Conservation (phyloP, 495 filamentous ascomycete genomes). For the Tetracladium setigerum region DNA sequence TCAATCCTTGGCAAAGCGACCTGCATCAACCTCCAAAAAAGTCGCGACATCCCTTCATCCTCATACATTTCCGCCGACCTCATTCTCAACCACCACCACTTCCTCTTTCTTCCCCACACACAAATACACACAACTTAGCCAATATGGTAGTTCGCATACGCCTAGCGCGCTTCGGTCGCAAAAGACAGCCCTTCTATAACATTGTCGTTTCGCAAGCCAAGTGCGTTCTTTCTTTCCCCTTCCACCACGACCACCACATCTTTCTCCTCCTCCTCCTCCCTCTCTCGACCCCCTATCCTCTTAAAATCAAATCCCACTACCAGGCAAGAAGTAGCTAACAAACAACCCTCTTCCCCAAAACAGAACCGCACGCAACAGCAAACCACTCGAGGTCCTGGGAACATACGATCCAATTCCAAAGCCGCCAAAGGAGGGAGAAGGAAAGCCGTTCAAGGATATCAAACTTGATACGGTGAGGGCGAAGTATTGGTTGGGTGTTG, state of each 20-base stretch:
- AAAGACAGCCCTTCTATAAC: constrained; percentile 85
- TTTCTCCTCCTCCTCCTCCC: background rate
- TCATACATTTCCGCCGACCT: background rate
- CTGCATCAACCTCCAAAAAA: constrained; percentile 5
- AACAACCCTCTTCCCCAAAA: background rate
- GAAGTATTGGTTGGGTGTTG: constrained; percentile 94
- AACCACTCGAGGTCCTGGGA: constrained; percentile 87
- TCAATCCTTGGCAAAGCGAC: background rate
- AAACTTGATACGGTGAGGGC: constrained; percentile 73
- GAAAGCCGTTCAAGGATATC: constrained; percentile 77
- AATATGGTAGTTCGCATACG: constrained; percentile 89
- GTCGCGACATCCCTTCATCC: background rate
- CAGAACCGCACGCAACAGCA: constrained; percentile 72
- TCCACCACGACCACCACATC: background rate
- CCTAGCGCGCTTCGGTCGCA: constrained; percentile 87
- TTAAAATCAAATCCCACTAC: background rate
- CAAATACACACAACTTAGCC: background rate
- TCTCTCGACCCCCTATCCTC: background rate
- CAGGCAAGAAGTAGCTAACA: background rate
- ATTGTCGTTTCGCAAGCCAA: constrained; percentile 94
- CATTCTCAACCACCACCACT: background rate
- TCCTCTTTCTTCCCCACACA: background rate
- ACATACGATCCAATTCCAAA: constrained; percentile 92
- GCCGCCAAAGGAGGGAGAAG: constrained; percentile 55
- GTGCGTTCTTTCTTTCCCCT: constrained; percentile 39